These are phyloP conservation scores for Margaritispora aquatica DNA, from an alignment of 495 filamentous ascomycete genomes.

Conservation along the genomic window DNA sequence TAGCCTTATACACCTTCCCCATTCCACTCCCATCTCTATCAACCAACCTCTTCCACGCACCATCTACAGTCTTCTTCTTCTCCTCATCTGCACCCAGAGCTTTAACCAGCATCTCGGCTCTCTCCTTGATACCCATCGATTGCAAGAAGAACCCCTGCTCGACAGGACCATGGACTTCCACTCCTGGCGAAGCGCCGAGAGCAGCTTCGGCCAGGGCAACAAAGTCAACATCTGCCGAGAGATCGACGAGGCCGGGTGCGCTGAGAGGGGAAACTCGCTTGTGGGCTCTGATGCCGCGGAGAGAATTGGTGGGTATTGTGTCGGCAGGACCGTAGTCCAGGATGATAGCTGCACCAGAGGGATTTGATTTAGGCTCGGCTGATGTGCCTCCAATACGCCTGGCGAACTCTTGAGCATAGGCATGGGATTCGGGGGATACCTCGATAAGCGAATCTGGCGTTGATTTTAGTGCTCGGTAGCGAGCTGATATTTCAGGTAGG, in stretches of 20 bases:
- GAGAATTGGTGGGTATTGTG: constrained; percentile 75
- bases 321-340: constrained; percentile 84
- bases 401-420: constrained; percentile 75
- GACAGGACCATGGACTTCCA: constrained; percentile 91
- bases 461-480: constrained; percentile 68
- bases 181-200: constrained; percentile 59
- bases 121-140: constrained; percentile 72
- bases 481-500: constrained; percentile 74
- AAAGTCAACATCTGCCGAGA: constrained; percentile 92
- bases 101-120: constrained; percentile 60
- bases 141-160: constrained; percentile 76
- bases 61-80: constrained; percentile 56
- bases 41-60: constrained; percentile 70
- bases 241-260: constrained; percentile 72
- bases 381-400: constrained; percentile 68
- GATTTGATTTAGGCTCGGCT: constrained; percentile 45
- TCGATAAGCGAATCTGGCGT: constrained; percentile 66
- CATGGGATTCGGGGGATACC: constrained; percentile 76
- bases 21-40: constrained; percentile 75
- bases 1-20: constrained; percentile 89
- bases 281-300: constrained; percentile 81
- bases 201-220: constrained; percentile 76
- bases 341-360: constrained; percentile 82
- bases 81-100: constrained; percentile 39
- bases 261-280: constrained; percentile 66